phyloP scores from a whole-genome alignment of 2,329 filamentous ascomycete species.

The Colletotrichum noveboracense region DNA sequence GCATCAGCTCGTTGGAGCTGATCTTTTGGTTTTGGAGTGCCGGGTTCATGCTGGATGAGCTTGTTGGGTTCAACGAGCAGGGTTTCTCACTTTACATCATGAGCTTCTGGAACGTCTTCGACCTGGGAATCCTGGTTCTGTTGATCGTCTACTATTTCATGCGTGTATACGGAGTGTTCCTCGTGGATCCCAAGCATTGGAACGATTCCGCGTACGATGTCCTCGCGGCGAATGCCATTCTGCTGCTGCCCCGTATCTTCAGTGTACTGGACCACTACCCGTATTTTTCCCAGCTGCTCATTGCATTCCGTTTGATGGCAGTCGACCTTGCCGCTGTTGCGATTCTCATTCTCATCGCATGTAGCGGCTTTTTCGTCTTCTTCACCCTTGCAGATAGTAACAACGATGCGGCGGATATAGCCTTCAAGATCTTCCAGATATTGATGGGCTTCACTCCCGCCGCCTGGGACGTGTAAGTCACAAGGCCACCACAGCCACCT shows the following conservation, averaged over 20 bases:
- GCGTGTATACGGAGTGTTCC: slow-evolving; percentile 84
- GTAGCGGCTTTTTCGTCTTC: slow-evolving; percentile 94
- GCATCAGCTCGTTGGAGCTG: slow-evolving; percentile 84
- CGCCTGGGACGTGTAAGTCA: slow-evolving; percentile 82
- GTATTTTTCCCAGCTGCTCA: slow-evolving; percentile 93
- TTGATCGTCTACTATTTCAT: slow-evolving; percentile 90
- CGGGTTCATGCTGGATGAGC: slow-evolving; percentile 94
- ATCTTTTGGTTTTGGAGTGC: slow-evolving; percentile 98
- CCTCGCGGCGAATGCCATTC: slow-evolving; percentile 87
- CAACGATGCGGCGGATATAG: slow-evolving; percentile 75
- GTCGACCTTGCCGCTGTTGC: slow-evolving; percentile 87
- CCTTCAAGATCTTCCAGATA: slow-evolving; percentile 91
- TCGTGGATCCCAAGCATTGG: slow-evolving; percentile 76
- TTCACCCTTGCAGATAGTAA: slow-evolving; percentile 82
- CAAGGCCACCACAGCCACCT: background rate
- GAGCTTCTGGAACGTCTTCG: slow-evolving; percentile 97
- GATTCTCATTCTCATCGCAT: slow-evolving; percentile 82
- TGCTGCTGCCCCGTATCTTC: slow-evolving; percentile 89
- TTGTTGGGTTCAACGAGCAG: slow-evolving; percentile 96
- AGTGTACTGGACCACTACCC: slow-evolving; percentile 93
- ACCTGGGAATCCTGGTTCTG: slow-evolving; percentile 85
- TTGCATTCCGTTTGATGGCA: slow-evolving; percentile 94
- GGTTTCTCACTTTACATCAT: slow-evolving; percentile 96
- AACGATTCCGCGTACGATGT: slow-evolving; percentile 92
- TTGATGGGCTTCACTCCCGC: slow-evolving; percentile 96